phyloP scores from a whole-genome alignment of 345 rosid genomes.

The Firmiana major region DNA sequence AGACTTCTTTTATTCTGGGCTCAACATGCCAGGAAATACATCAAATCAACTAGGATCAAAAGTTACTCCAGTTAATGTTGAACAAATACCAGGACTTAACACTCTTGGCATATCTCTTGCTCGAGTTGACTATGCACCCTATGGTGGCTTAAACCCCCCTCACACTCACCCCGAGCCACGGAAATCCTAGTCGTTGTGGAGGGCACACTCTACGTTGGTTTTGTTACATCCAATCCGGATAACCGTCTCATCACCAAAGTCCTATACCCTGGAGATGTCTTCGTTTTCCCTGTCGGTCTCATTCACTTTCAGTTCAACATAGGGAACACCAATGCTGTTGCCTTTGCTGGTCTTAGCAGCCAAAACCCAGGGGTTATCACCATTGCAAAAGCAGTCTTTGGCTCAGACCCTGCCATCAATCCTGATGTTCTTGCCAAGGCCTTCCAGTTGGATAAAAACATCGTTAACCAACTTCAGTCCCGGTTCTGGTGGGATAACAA shows the following conservation, averaged over 20 bases:
- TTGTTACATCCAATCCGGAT: slow-evolving; percentile 35
- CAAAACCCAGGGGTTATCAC: slow-evolving; percentile 12
- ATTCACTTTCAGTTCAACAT: not conserved
- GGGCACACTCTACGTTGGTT: slow-evolving; percentile 38
- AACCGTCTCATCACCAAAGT: slow-evolving; percentile 24
- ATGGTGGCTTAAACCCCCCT: slow-evolving; percentile 43
- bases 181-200: slow-evolving; percentile 29
- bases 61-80: not conserved
- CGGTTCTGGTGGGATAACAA: not conserved
- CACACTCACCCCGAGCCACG: slow-evolving; percentile 31
- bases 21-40: not conserved
- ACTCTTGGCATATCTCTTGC: slow-evolving; percentile 25
- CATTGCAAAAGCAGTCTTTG: slow-evolving; percentile 29
- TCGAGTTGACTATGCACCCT: slow-evolving; percentile 23
- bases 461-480: slow-evolving; percentile 26
- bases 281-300: slow-evolving; percentile 35
- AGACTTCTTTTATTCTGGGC: not conserved
- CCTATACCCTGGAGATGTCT: slow-evolving; percentile 27
- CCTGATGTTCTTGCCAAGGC: slow-evolving; percentile 19
- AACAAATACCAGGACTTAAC: slow-evolving; percentile 32
- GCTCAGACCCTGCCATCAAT: slow-evolving; percentile 26
- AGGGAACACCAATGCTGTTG: not conserved
- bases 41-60: not conserved
- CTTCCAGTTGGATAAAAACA: slow-evolving; percentile 29
- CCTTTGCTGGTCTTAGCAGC: not conserved